Evolutionary conservation across 1,139 yeast genomes (phyloP).

Genomic region (Kodamaea fungicola): DNA sequence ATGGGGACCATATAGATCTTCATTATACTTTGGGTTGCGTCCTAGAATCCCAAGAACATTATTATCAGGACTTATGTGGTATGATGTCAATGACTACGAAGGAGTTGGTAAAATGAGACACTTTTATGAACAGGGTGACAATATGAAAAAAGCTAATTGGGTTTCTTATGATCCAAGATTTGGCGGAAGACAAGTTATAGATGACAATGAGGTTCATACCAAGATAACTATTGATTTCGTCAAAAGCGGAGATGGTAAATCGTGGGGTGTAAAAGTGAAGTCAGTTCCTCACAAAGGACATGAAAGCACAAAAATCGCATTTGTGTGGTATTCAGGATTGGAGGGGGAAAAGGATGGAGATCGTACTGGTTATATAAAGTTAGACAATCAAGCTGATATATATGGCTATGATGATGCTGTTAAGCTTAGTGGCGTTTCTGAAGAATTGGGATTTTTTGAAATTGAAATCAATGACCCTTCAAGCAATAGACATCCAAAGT

Average conservation of each 20-base stretch:
- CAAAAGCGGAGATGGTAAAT: conserved; percentile 65
- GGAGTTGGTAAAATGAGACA: conserved; percentile 70
- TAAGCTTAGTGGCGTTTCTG: conserved; percentile 50
- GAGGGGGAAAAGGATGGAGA: conserved; percentile 47
- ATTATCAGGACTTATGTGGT: conserved; percentile 88
- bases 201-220: conserved; percentile 63
- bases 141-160: conserved; percentile 82
- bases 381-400: conserved; percentile 23
- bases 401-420: conserved; percentile 35
- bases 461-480: conserved; percentile 46
- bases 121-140: conserved; percentile 71
- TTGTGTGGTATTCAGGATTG: conserved; percentile 75
- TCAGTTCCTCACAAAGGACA: conserved; percentile 57
- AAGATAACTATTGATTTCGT: conserved; percentile 70
- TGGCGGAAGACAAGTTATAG: conserved; percentile 80
- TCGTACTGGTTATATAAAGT: conserved; percentile 30
- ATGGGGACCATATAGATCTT: conserved; percentile 96
- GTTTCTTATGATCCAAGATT: conserved; percentile 75
- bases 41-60: conserved; percentile 80
- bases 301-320: conserved; percentile 51
- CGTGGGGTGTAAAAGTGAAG: conserved; percentile 72
- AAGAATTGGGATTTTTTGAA: conserved; percentile 53
- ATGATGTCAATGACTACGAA: conserved; percentile 57
- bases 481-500: conserved; percentile 40
- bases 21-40: conserved; percentile 78